Evolutionary conservation across 2,329 filamentous ascomycete genomes (phyloP), one percentile per base, ranked within the genome.

Genomic region (Dothistroma pini): DNA sequence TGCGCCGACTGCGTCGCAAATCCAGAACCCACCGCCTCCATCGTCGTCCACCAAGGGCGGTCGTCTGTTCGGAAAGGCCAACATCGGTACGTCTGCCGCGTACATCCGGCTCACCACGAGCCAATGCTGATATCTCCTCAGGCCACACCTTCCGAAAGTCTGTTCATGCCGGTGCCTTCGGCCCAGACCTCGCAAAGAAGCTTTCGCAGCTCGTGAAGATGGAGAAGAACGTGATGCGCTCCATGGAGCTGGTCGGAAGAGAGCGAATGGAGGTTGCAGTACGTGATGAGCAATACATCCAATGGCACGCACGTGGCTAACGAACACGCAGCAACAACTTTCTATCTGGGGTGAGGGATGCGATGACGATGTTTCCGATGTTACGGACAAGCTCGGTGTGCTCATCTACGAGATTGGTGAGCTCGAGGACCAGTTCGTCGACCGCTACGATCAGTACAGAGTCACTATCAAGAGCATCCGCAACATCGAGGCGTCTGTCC

Each of bases 171-270:
- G 90, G 89, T 68, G 88, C 89, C 70, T 92, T 91, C 72, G 86
- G 86, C 38, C 86, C 93, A 60, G 95, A 99, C 72, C 87, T 99
- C 61, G 89, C 95, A 61, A 97, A 96, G 85, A 99, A 99, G 85
- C 88, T 99, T 65, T 91, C 93, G 47, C 91, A 96, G 81, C 86
- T 99, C 57, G 95, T 99, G 66, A 99, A 99, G 86, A 99, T 99
- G 95, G 95, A 99, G 82, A 99, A 99, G 87, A 97, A 99, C 75
- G 91, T 97, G 60, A 99, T 99, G 95, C 91, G 95, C 77, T 97
- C 92, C 76, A 88, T 97, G 84, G 95, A 99, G 76, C 84, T 91
- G 54, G 95, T 97, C 57, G 92, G 92, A 51, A 89, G 92, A 73
- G 95, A 99, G 83, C 88, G 95, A 71, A 97, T 97, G 92, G 95